Percentiles rank a stretch among this genome's conserved stretches.
phyloP scores from a whole-genome alignment of 2,329 filamentous ascomycete genomes.

The Dothideomycetes sp. region DNA sequence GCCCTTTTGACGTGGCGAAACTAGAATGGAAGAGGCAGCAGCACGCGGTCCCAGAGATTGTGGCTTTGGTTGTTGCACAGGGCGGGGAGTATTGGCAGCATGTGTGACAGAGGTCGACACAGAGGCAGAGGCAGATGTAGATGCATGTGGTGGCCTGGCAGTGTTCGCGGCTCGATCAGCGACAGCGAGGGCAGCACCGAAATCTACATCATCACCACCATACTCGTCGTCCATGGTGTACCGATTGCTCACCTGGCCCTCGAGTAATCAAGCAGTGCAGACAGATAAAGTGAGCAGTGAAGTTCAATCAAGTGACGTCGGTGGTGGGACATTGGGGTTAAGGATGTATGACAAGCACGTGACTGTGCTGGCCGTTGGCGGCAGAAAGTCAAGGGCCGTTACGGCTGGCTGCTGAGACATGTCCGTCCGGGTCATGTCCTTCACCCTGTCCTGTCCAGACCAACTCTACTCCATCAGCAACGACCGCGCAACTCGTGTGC shows the following conservation, averaged over 20 bases:
- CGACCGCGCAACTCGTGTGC: no score
- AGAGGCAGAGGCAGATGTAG: slow-evolving; percentile 22
- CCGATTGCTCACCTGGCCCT: no score
- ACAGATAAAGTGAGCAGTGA: neutral
- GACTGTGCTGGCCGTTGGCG: no score
- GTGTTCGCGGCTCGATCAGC: slow-evolving; percentile 33
- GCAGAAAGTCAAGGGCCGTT: no score
- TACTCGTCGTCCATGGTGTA: slow-evolving; percentile 37
- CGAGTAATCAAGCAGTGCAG: neutral
- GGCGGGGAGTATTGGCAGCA: slow-evolving; percentile 18
- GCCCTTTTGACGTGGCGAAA: slow-evolving; percentile 86
- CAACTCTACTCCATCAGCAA: no score
- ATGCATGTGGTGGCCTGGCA: slow-evolving; percentile 13
- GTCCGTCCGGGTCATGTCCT: no score
- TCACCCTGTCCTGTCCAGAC: no score
- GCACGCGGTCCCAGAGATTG: slow-evolving; percentile 63
- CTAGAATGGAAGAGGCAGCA: slow-evolving; percentile 68
- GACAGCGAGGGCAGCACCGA: slow-evolving; percentile 28
- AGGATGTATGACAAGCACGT: no score
- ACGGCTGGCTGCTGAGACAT: no score
- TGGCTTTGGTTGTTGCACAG: slow-evolving; percentile 76
- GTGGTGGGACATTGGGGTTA: no score
- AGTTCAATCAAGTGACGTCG: no score
- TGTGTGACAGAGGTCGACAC: slow-evolving; percentile 8
- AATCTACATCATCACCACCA: slow-evolving; percentile 26